Evolutionary conservation across 176 grass and related monocot genomes (phyloP).

Genomic region (Eragrostis curvula): DNA sequence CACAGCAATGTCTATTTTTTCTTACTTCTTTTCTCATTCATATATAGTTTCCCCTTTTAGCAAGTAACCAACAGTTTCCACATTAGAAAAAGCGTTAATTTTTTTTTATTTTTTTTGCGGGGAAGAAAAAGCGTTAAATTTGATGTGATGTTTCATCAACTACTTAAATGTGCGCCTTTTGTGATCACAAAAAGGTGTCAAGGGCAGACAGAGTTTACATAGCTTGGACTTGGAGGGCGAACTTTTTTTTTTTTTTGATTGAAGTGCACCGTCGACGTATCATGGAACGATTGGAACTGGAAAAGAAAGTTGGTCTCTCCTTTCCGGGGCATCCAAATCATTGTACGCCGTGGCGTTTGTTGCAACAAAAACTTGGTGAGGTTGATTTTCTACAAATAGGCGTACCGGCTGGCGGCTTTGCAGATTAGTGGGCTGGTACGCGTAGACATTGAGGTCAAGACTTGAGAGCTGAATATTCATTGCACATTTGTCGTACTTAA

Average conservation of each 20-base stretch:
- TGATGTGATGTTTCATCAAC: slow-evolving; percentile 14
- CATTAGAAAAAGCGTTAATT: too few species aligned
- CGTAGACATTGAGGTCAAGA: too few species aligned
- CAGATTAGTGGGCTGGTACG: background rate
- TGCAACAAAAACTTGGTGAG: slow-evolving; percentile 22
- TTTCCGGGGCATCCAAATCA: background rate
- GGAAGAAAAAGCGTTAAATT: background rate
- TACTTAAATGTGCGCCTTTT: background rate
- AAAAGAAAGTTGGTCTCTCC: background rate
- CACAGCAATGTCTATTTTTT: too few species aligned
- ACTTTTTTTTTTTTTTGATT: background rate
- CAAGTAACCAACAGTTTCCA: too few species aligned
- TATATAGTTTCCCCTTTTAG: too few species aligned
- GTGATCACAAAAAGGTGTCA: background rate
- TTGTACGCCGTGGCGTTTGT: slow-evolving; percentile 15
- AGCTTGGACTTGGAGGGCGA: background rate
- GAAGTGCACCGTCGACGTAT: slow-evolving; percentile 5
- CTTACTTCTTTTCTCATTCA: too few species aligned
- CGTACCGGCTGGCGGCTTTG: background rate
- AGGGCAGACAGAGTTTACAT: background rate
- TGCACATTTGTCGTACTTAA: background rate
- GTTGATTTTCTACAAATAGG: background rate
- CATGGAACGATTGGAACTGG: background rate
- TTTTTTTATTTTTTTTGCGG: too few species aligned
- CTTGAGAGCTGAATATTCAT: background rate